Evolutionary conservation across 805 yeast genomes (phyloP), one percentile per base, ranked within the genome.

Genomic region (Torulaspora franciscae): DNA sequence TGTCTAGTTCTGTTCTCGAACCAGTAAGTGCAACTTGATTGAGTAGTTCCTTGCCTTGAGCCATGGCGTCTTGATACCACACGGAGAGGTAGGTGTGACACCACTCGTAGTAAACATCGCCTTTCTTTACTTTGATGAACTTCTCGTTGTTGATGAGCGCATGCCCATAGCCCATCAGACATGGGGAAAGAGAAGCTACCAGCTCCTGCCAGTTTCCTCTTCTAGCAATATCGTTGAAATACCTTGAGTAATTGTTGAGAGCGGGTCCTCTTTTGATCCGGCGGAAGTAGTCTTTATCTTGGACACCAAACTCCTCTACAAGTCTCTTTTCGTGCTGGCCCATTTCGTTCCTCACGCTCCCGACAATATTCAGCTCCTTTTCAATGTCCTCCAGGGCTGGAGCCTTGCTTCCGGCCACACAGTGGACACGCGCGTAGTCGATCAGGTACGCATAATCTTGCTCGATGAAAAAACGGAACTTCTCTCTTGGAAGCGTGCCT

Each of bases 121-220:
- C 58, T 32, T 57, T 43, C 11, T 56, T 43, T 6, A 59, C 61
- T 3, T 59, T 54, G 8, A 67, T 63, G 4, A 66, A 60, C 3
- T 69, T 58, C 4, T 68, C 67, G 17, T 62, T 54, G 5, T 58
- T 52, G 2, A 47, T 33, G 0, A 78, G 76, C 1, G 89, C 88
- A 38, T 75, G 71, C 28, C 75, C 75, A 59, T 83, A 83, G 1
- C 95, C 95, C 58, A 80, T 74, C 39, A 84, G 64, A 61, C 95
- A 85, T 1, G 95, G 93, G 6, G 87, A 76, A 43, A 84, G 62
- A 0, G 91, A 85, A 6, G 81, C 74, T 46, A 79, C 78, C 41
- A 83, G 73, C 37, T 80, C 85, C 25, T 81, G 60, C 76, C 81
- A 81, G 58, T 81, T 81, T 23, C 76, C 73, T 32, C 65, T 66